phyloP scores from a whole-genome alignment of 805 yeast species.

The Lipomyces kockii region DNA sequence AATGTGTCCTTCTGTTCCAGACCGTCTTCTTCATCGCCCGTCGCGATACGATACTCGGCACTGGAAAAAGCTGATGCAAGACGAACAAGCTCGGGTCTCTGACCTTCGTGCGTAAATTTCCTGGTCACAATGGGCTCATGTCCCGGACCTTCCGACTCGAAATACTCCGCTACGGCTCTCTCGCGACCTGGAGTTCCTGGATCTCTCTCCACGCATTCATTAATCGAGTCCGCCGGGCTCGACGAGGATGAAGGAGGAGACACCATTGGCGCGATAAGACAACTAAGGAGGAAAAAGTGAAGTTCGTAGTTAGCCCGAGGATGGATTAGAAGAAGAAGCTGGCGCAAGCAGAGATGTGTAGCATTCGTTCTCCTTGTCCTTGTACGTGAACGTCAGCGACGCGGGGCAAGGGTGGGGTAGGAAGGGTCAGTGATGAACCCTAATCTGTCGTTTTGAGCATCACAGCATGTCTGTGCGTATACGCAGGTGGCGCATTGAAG shows the following conservation, averaged over 20 bases:
- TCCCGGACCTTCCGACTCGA: slow-evolving; percentile 1
- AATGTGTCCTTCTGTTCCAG: slow-evolving; percentile 1
- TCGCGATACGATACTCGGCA: slow-evolving; percentile 2
- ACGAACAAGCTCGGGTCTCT: slow-evolving; percentile 7
- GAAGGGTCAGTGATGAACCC: neutral
- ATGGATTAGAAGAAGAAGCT: no score
- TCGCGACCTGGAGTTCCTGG: neutral
- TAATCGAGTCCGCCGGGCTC: slow-evolving; percentile 1
- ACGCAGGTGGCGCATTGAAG: no score
- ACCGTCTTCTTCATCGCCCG: neutral
- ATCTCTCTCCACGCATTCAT: neutral
- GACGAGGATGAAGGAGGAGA: slow-evolving; percentile 3
- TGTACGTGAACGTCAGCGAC: neutral
- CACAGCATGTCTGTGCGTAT: no score
- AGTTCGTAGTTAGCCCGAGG: neutral
- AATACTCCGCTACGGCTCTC: neutral
- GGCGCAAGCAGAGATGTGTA: no score
- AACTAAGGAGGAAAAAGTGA: neutral
- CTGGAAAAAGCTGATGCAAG: neutral
- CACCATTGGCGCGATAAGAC: slow-evolving; percentile 4
- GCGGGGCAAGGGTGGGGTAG: neutral
- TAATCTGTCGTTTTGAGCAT: no score
- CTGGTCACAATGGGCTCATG: neutral
- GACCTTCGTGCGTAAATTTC: neutral
- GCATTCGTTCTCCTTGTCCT: neutral